Base-by-base conservation (phyloP, 371 early-diverging fungal species). In the Haplosporangium sp. region DNA sequence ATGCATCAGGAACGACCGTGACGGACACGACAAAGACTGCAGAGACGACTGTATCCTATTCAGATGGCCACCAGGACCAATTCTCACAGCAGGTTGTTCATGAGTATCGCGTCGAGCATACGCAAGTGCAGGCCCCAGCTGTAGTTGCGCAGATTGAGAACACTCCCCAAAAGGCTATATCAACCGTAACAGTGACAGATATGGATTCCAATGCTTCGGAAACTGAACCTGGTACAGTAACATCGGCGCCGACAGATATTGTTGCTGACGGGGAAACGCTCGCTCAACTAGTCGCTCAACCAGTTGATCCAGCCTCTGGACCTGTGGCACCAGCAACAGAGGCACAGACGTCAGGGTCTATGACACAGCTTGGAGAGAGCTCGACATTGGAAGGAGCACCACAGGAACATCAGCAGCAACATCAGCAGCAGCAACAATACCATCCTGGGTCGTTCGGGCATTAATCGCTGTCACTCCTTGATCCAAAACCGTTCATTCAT, bases 11-110 rank as follows among this genome's bases (percentile, higher is more conserved):
- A 40, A 54, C 64, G 1, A 70, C 42, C 0, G 60, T 55, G 43
- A 70, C 64, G 37, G 71, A 63, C 43, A 48, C 29, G 10, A 59
- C 46, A 0, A 23, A 63, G 20, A 43, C 29, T 20, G 21, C 14
- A 23, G 40, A 18, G 6, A 64, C 48, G 14, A 42, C 48, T 6
- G 46, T 64, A 8, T 48, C 54, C 13, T 71, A 71, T 42, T 48
- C 64, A 9, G 72, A 71, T 50, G 72, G 65, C 16, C 64, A 59
- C 20, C 61, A 64, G 10, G 72, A 50, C 43, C 60, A 60, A 21
- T 55, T 64, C 29, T 23, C 65, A 1, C 60, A 55, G 13, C 61
- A 59, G 21, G 12, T 37, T 43, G 29, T 12, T 1, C 56, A 64
- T 50, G 59, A 70, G n/a, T 64, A 70, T 36, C 6, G 45, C 12